Evolutionary conservation across 805 yeast species (phyloP), one percentile per base, ranked within the genome.

Genomic region (Cyberlindnera mycetangii): DNA sequence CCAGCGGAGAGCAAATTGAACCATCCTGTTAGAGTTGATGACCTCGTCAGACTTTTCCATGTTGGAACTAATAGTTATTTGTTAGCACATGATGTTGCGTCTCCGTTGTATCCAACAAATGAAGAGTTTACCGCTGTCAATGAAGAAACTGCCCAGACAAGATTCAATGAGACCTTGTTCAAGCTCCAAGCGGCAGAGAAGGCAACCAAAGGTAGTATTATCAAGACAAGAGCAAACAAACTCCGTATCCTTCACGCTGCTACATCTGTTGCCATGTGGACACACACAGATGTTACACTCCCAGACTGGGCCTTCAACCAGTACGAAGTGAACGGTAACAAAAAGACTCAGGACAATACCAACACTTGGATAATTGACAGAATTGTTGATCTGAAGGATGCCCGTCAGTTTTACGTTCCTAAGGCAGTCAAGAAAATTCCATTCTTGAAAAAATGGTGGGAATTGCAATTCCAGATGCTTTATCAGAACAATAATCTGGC

Each of bases 231-330:
- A 61, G 84, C 82, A 6, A 76, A 87, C 4, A 67, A 75, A 10
- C 67, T 93, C 60, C 83, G 82, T 56, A 59, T 93, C 19, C 68
- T 89, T 48, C 98, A 93, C 62, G 83, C 80, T 19, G 89, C 85
- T 44, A 87, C 97, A 2, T 78, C 85, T 39, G 98, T 95, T 36
- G 92, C 96, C 16, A 76, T 93, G 79, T 90, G 96, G 95, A 85
- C 97, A 5, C 96, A 88, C 59, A 75, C 83, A 56, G 96, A 87
- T 58, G 81, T 76, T 46, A 62, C 79, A 34, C 77, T 93, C 47
- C 99, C 99, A 16, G 97, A 88, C 14, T 93, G 99, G 99, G 99
- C 85, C 1, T 86, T 81, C 62, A 69, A 71, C 42, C 98, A 93
- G 63, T 89, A 84, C 62, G 99, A 93, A 69, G 89, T 93, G 47